Evolutionary conservation across 805 yeast species (phyloP).

Genomic region (Saccharomycopsis amapae): DNA sequence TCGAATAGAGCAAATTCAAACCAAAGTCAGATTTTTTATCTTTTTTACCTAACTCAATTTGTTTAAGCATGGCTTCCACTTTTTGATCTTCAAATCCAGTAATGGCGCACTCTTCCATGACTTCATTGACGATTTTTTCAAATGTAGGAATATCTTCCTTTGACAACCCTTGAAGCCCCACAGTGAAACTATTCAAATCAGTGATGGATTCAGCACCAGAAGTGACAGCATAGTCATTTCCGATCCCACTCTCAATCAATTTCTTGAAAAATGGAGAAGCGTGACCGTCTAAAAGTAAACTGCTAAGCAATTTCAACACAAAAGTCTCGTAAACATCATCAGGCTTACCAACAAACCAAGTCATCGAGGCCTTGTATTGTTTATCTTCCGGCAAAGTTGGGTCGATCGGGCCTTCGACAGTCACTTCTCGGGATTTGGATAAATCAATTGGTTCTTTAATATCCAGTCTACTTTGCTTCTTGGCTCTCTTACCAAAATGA

Average conservation of each 20-base stretch:
- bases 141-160: constrained; percentile 40
- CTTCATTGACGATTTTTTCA: constrained; percentile 39
- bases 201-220: constrained; percentile 83
- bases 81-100: constrained; percentile 48
- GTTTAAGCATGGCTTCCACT: constrained; percentile 84
- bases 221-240: constrained; percentile 80
- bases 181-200: constrained; percentile 65
- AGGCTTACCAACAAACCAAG: constrained; percentile 84
- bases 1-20: constrained; percentile 58
- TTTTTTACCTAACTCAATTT: constrained; percentile 73
- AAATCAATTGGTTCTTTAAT: constrained; percentile 40
- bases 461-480: constrained; percentile 28
- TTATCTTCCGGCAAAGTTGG: constrained; percentile 59
- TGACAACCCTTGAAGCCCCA: constrained; percentile 76
- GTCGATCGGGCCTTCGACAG: constrained; percentile 71
- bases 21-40: constrained; percentile 92
- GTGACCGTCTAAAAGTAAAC: constrained; percentile 81
- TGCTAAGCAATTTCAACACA: constrained; percentile 61
- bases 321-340: constrained; percentile 62
- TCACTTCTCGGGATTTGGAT: constrained; percentile 29
- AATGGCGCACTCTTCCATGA: constrained; percentile 38
- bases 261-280: constrained; percentile 82
- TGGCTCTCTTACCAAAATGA: constrained; percentile 45
- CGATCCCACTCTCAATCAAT: constrained; percentile 79
- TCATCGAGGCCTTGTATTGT: constrained; percentile 74